A percentile compares a stretch with the other conserved stretches of the same genome.
These are phyloP conservation scores for Ciborinia camelliae DNA, from an alignment of 2,329 filamentous ascomycete species.

Conservation along the genomic window DNA sequence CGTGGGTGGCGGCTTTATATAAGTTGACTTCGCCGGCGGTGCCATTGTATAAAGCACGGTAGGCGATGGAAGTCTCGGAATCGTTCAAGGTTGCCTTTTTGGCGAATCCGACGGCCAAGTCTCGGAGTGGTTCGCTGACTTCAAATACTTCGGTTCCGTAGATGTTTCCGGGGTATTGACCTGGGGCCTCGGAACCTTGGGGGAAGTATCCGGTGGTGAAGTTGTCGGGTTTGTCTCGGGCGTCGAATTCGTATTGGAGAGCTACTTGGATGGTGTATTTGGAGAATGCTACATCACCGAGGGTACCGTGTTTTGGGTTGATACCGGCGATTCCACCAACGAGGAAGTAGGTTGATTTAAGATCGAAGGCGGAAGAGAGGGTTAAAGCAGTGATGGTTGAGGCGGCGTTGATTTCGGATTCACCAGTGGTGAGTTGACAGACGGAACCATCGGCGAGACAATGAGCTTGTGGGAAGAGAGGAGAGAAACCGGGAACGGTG, in stretches of 20 bases:
- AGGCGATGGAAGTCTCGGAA: constrained; percentile 46
- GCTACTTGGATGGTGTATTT: constrained; percentile 71
- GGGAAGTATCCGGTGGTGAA: constrained; percentile 68
- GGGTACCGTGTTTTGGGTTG: constrained; percentile 63
- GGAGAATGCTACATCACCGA: constrained; percentile 64
- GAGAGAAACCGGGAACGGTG: constrained; percentile 59
- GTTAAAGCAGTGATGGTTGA: constrained; percentile 60
- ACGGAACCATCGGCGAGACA: constrained; percentile 59
- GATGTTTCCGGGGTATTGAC: constrained; percentile 54
- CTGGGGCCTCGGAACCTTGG: constrained; percentile 54
- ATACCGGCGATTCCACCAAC: constrained; percentile 71
- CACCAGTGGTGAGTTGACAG: constrained; percentile 67
- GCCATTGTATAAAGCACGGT: constrained; percentile 49
- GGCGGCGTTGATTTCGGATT: constrained; percentile 73
- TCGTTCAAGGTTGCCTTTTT: constrained; percentile 52
- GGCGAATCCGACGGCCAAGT: constrained; percentile 51
- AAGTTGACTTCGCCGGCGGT: constrained; percentile 42
- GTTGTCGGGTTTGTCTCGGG: constrained; percentile 62
- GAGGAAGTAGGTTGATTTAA: constrained; percentile 67
- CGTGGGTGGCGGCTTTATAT: constrained; percentile 44
- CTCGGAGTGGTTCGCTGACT: constrained; percentile 56
- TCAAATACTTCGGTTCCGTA: constrained; percentile 72
- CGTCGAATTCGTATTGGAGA: constrained; percentile 72
- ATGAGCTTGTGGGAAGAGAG: constrained; percentile 61
- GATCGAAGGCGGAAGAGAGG: constrained; percentile 60